Conservation (phyloP, 2,329 filamentous ascomycete genomes). For the Zelopaecilomyces penicillatus region DNA sequence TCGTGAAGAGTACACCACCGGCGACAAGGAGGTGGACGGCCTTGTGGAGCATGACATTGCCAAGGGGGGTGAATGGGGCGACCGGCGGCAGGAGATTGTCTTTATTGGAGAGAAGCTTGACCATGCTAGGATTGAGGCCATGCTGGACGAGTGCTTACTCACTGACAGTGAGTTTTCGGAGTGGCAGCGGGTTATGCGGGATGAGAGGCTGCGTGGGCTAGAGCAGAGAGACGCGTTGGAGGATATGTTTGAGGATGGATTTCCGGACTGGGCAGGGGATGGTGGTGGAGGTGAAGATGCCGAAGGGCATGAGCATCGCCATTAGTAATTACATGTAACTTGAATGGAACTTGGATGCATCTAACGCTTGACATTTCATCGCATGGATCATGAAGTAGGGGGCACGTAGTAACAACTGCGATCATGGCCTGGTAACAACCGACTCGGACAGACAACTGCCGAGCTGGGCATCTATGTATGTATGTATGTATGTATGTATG, state of each 20-base stretch:
- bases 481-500: no score
- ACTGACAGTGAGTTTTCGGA: slow-evolving; percentile 47
- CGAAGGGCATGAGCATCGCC: slow-evolving; percentile 17
- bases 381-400: no score
- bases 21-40: slow-evolving; percentile 38
- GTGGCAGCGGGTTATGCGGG: slow-evolving; percentile 46
- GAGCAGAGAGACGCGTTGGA: slow-evolving; percentile 38
- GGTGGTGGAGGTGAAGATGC: slow-evolving; percentile 23
- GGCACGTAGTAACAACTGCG: no score
- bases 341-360: no score
- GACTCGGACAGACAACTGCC: no score
- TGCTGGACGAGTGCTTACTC: slow-evolving; percentile 54
- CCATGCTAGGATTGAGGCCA: slow-evolving; percentile 36
- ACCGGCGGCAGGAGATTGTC: slow-evolving; percentile 62
- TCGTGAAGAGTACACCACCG: slow-evolving; percentile 39
- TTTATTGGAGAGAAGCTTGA: slow-evolving; percentile 64
- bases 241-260: slow-evolving; percentile 50
- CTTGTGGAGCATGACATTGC: slow-evolving; percentile 42
- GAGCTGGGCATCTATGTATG: no score
- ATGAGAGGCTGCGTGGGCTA: slow-evolving; percentile 24
- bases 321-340: background rate
- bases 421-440: no score
- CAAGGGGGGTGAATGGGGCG: slow-evolving; percentile 55
- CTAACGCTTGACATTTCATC: no score
- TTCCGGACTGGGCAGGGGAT: slow-evolving; percentile 46